Base-by-base conservation (phyloP, 2,329 filamentous ascomycete species). In the Cordyceps tenuipes region DNA sequence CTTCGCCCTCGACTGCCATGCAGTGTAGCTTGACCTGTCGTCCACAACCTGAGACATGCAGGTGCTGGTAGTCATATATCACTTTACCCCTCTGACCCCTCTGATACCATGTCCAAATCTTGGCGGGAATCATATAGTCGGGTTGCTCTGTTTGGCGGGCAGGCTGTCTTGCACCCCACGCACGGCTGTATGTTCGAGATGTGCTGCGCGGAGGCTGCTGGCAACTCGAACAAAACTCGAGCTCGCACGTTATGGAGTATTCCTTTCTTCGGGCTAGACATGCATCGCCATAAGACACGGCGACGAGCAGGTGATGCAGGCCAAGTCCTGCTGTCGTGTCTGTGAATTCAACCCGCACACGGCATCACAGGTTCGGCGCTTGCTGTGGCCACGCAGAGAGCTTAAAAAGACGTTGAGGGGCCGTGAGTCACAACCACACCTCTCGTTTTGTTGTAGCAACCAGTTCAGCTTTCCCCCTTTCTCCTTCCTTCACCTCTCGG, bases 1-100 rank as follows among this genome's bases (percentile, higher is more conserved):
- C 17, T 10, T 21, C 7, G 29, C 9, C 31, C 55, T 41, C 31
- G 21, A 26, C 3, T 13, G n/a, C 8, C 19, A 47, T 59, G 48
- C 48, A 23, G 48, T 44, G 48, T 36, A 59, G 56, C 48, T 52
- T 52, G 56, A 59, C 56, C 13, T 39, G 56, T 59, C 48, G 56
- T 17, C 23, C 15, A n/a, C 13, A 5, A 51, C 48, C 46, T 59
- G 56, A 51, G 47, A 59, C 47, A 44, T 36, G 48, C 56, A 39
- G 17, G 19, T 19, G 26, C 19, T 41, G 17, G 44, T 31, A 49
- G 46, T 31, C 44, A 19, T 48, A 17, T 15, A 57, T 49, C 29
- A 48, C 10, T 17, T 12, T 17, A 21, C 43, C 5, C 21, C 41
- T 23, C n/a, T 47, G n/a, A 21, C 43, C 5, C 21, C 41, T 23